Base-by-base conservation (phyloP, 768 basidiomycete species). In the Kwoniella bestiolae region DNA sequence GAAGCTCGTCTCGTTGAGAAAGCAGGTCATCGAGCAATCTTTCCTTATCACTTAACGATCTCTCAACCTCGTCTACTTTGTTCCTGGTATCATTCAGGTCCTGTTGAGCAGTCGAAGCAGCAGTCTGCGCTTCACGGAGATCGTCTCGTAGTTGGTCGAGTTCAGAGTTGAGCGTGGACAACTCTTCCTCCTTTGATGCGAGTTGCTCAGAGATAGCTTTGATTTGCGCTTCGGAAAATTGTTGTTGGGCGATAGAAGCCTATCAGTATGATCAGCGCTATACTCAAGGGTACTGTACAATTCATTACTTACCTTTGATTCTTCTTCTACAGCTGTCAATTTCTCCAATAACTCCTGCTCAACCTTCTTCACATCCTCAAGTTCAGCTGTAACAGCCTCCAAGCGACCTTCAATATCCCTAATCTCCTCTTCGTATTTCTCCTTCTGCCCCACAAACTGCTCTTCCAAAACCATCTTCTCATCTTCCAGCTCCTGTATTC, bases 21-120 rank as follows among this genome's bases (percentile, higher is more conserved):
- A n/a, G 21, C 7, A 56, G n/a, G 1, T 60, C 58, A 16, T 18
- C 14, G 3, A 65, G 52, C 3, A 57, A 4, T 9, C 9, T 12
- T 35, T 65, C 59, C 28, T 69, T 69, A 11, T 57, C 56, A 1
- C 12, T 5, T 8, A 66, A 26, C 16, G 62, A 38, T 4, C 18
- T 9, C 18, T 26, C 8, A 0, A 38, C 25, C 2, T 16, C 45
- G 25, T 61, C 28, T 4, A 69, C 45, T 28, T 29, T 31, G 3
- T 18, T 12, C 25, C 29, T 11, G 26, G 31, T n/a, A 21, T 16
- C 18, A 3, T 31, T 44, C 14, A 32, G 16, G 34, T 56, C 46
- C 9, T 35, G 56, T 5, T 34, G 35, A 7, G 53, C 31, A 5
- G 31, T 35, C 11, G 3, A 35, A 21, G n/a, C 23, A 2, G 21